phyloP scores from a whole-genome alignment of 345 rosid species.

The Camelina sativa region DNA sequence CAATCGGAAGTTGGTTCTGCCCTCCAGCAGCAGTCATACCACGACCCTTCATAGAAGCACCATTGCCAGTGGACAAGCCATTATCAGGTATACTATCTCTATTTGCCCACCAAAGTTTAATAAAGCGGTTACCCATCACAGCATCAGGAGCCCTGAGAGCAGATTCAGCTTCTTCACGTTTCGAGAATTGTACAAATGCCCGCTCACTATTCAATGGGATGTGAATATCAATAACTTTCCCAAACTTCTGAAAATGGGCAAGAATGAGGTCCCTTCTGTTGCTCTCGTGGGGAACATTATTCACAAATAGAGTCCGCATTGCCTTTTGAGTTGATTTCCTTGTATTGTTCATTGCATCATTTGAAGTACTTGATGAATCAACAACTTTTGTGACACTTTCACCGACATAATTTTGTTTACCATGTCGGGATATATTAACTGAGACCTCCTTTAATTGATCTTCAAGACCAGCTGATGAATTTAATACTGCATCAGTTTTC shows the following conservation, averaged over 20 bases:
- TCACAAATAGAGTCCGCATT: constrained; percentile 81
- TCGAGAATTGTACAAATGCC: constrained; percentile 96
- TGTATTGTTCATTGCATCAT: constrained; percentile 47
- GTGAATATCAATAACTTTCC: constrained; percentile 85
- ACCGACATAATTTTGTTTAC: constrained; percentile 54
- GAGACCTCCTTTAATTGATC: constrained; percentile 60
- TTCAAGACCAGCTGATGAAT: constrained; percentile 53
- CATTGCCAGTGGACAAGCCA: constrained; percentile 51
- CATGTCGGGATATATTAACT: constrained; percentile 50
- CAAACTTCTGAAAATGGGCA: constrained; percentile 90
- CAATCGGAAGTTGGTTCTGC: constrained; percentile 47
- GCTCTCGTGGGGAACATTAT: constrained; percentile 75
- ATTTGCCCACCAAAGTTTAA: constrained; percentile 98
- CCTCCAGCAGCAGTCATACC: constrained; percentile 49
- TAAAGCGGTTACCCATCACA: constrained; percentile 98
- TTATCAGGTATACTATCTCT: constrained; percentile 82
- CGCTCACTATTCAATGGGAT: constrained; percentile 78
- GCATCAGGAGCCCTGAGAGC: constrained; percentile 97
- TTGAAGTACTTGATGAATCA: constrained; percentile 53
- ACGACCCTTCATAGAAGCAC: constrained; percentile 49
- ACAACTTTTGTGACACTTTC: constrained; percentile 39
- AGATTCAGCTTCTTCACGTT: constrained; percentile 95
- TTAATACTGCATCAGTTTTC: constrained; percentile 53
- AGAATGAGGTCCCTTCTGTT: constrained; percentile 85
- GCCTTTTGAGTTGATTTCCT: constrained; percentile 85